These are phyloP conservation scores for Penicillium sp. DNA, from an alignment of 2,329 filamentous ascomycete genomes.

Conservation along the genomic window DNA sequence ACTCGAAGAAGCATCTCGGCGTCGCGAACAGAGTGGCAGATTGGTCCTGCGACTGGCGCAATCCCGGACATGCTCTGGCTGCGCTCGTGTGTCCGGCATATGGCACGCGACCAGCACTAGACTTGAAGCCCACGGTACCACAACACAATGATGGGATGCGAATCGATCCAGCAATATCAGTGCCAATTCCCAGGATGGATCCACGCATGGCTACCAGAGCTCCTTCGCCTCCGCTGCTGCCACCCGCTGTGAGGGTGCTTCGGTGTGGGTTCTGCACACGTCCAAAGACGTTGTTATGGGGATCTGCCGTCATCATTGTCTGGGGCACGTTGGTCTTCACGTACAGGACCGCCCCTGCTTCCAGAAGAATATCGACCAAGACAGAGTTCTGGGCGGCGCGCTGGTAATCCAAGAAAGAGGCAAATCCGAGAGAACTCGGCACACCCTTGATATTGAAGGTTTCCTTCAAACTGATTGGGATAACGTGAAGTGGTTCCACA, in stretches of 20 bases:
- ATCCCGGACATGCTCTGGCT: conserved; percentile 19
- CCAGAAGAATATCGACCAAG: conserved; percentile 15
- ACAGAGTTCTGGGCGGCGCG: background rate
- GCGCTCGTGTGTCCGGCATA: conserved; percentile 26
- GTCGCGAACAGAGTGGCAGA: conserved; percentile 16
- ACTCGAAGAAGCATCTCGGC: conserved; percentile 3
- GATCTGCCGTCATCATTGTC: conserved; percentile 30
- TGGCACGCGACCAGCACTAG: conserved; percentile 29
- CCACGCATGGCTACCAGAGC: conserved; percentile 35
- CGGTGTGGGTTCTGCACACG: conserved; percentile 26
- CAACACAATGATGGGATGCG: conserved; percentile 36
- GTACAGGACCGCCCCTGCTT: conserved; percentile 27
- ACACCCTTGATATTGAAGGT: conserved; percentile 19
- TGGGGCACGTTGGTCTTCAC: conserved; percentile 33
- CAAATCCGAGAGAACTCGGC: conserved; percentile 21
- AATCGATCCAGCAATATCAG: conserved; percentile 37
- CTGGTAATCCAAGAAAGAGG: conserved; percentile 18
- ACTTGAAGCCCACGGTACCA: conserved; percentile 36
- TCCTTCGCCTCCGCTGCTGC: conserved; percentile 32
- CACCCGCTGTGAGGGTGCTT: conserved; percentile 21
- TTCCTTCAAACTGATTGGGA: conserved; percentile 37
- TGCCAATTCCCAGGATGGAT: conserved; percentile 32
- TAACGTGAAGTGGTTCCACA: conserved; percentile 36
- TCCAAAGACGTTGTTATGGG: conserved; percentile 26
- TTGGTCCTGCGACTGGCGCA: conserved; percentile 13